Percentiles rank a stretch among this genome's conserved stretches.
These are phyloP conservation scores for Ganoderma boninense DNA, from an alignment of 1,284 basidiomycete genomes.

Conservation along the genomic window DNA sequence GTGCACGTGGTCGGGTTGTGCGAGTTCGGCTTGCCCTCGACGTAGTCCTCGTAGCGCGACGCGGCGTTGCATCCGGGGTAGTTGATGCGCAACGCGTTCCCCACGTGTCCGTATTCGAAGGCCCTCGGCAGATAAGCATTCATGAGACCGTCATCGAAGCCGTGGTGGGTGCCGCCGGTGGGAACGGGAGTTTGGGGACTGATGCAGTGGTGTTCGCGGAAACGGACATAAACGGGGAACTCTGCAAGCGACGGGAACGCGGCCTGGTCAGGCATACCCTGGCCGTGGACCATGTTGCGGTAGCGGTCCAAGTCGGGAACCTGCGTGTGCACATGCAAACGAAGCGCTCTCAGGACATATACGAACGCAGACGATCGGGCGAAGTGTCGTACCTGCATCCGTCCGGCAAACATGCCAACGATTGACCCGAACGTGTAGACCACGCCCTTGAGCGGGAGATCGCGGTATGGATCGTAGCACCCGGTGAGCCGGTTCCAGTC, in stretches of 20 bases:
- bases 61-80: constrained; percentile 10
- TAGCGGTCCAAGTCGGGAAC: constrained; percentile 46
- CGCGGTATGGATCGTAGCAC: constrained; percentile 55
- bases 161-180: constrained; percentile 36
- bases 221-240: constrained; percentile 59
- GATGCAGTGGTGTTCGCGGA: constrained; percentile 63
- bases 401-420: constrained; percentile 66
- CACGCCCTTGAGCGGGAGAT: constrained; percentile 49
- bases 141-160: constrained; percentile 54
- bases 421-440: constrained; percentile 61
- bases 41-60: constrained; percentile 46
- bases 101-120: constrained; percentile 36
- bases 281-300: constrained; percentile 40
- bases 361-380: constrained; percentile 4
- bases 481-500: constrained; percentile 64
- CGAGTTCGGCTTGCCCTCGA: constrained; percentile 45
- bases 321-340: constrained; percentile 30
- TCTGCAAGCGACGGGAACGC: constrained; percentile 25
- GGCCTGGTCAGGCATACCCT: constrained; percentile 27
- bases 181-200: constrained; percentile 47
- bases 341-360: constrained; percentile 4
- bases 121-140: constrained; percentile 63
- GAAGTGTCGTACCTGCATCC: constrained; percentile 56
- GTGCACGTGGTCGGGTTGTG: constrained; percentile 54
- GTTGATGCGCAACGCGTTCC: constrained; percentile 29